These are phyloP conservation scores for Solanum lignicaule DNA, from an alignment of 257 asterid genomes.

Conservation along the genomic window DNA sequence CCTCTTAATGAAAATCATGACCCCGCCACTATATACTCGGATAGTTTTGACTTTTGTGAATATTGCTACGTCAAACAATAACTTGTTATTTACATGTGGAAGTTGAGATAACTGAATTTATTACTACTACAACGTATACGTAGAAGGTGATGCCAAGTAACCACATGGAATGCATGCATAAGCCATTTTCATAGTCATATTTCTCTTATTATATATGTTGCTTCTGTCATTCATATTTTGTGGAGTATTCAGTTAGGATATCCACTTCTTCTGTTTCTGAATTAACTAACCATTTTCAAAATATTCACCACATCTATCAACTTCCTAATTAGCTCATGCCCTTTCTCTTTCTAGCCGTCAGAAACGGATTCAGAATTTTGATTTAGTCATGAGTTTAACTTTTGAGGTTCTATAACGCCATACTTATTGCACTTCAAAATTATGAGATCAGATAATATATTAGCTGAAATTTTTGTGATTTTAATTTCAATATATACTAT, in stretches of 20 bases:
- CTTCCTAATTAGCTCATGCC: not conserved
- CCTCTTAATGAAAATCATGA: not conserved
- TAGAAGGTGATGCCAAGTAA: not conserved
- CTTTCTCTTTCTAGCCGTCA: not conserved
- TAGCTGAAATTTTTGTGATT: too few species aligned
- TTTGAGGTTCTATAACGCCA: too few species aligned
- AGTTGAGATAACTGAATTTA: not conserved
- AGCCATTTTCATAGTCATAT: not conserved
- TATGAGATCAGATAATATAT: too few species aligned
- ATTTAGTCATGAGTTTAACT: too few species aligned
- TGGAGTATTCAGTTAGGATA: not conserved
- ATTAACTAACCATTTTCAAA: not conserved
- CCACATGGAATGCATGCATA: not conserved
- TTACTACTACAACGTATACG: not conserved
- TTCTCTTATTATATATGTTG: not conserved
- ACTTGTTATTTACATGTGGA: not conserved
- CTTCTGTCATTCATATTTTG: not conserved
- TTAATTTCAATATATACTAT: too few species aligned
- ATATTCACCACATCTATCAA: not conserved
- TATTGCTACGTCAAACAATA: not conserved
- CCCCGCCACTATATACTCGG: fast-evolving
- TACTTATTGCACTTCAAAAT: too few species aligned
- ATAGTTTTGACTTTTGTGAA: not conserved
- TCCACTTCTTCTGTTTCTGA: not conserved
- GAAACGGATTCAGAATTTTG: not conserved